These are phyloP conservation scores for Zalaria obscura DNA, from an alignment of 2,329 filamentous ascomycete species.

Conservation along the genomic window DNA sequence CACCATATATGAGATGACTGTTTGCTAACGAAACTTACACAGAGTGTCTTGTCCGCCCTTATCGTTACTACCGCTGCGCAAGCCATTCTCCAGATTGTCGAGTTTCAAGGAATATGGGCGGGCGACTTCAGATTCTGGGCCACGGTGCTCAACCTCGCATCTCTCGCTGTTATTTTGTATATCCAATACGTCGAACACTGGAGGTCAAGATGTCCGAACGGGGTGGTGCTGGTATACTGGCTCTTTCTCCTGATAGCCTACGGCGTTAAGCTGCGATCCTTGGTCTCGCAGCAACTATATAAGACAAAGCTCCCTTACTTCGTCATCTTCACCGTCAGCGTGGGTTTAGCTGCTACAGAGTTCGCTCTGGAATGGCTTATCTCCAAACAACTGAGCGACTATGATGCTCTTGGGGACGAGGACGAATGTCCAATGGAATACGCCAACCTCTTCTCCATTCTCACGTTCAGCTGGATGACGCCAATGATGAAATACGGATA, in stretches of 20 bases:
- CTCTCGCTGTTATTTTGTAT: constrained; percentile 58
- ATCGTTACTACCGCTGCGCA: constrained; percentile 57
- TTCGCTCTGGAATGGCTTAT: constrained; percentile 77
- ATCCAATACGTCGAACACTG: constrained; percentile 81
- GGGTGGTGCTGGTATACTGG: constrained; percentile 86
- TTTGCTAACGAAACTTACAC: constrained; percentile 4
- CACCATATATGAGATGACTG: neutral
- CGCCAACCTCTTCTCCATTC: constrained; percentile 79
- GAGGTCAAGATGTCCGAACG: constrained; percentile 71
- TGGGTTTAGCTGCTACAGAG: constrained; percentile 54
- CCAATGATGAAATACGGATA: constrained; percentile 94
- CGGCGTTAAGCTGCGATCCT: constrained; percentile 70
- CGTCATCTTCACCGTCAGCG: constrained; percentile 55
- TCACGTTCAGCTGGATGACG: constrained; percentile 98
- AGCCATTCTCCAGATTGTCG: constrained; percentile 60
- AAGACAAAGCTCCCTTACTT: constrained; percentile 58
- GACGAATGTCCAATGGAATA: constrained; percentile 74
- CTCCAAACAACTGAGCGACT: constrained; percentile 60
- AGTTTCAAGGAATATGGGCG: constrained; percentile 55
- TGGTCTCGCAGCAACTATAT: constrained; percentile 66
- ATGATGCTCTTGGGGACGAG: constrained; percentile 52
- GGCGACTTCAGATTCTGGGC: constrained; percentile 81
- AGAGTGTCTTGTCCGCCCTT: constrained; percentile 53
- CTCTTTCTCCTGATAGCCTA: constrained; percentile 68
- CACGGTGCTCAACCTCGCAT: constrained; percentile 55